A percentile compares a stretch with the other conserved stretches of the same genome.
Conservation (phyloP, 1,139 yeast genomes). For the Diutina ranongensis region DNA sequence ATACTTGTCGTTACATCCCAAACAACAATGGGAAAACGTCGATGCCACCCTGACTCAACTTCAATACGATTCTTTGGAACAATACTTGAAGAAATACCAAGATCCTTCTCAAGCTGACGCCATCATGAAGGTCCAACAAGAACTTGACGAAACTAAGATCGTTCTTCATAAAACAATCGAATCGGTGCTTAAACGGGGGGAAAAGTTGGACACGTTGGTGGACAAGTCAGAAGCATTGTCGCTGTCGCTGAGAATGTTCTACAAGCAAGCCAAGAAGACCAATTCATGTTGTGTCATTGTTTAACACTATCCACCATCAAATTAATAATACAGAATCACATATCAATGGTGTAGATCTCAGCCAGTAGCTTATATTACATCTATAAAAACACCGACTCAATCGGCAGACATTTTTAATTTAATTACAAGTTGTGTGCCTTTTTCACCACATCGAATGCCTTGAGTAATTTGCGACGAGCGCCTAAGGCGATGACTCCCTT, state of each 20-base stretch:
- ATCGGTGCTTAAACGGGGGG: conserved; percentile 90
- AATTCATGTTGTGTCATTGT: conserved; percentile 88
- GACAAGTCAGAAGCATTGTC: conserved; percentile 92
- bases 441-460: conserved; percentile 73
- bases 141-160: conserved; percentile 93
- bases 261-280: conserved; percentile 95
- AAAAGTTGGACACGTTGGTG: conserved; percentile 84
- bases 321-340: too few relatives aligned
- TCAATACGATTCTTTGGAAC: conserved; percentile 51
- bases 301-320: too few relatives aligned
- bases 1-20: conserved; percentile 75
- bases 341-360: too few relatives aligned
- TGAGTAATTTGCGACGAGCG: conserved; percentile 82
- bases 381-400: conserved; percentile 5
- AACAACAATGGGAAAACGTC: conserved; percentile 51
- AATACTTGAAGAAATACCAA: conserved; percentile 74
- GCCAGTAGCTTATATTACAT: background rate
- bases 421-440: conserved; percentile 5
- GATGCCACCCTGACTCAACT: conserved; percentile 38
- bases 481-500: conserved; percentile 91
- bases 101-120: conserved; percentile 97
- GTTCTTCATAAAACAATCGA: conserved; percentile 94
- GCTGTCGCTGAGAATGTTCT: conserved; percentile 82
- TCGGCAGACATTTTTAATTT: background rate
- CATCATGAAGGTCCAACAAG: conserved; percentile 94